Evolutionary conservation across 805 yeast species (phyloP), one percentile per base, ranked within the genome.

Genomic region (Barnettozyma siamensis): DNA sequence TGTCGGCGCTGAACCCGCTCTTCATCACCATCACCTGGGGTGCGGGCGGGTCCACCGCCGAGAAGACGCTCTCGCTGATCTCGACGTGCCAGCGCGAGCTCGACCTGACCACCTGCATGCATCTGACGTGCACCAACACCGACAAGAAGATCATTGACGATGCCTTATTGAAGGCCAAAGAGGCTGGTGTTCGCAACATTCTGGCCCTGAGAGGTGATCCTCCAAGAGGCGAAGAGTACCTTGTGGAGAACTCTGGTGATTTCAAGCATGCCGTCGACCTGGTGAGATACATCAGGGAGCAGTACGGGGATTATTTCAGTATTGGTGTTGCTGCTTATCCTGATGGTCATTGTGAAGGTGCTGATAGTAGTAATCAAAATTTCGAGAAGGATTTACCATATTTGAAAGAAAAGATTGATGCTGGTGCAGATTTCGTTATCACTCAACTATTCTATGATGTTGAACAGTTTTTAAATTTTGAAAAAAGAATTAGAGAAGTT

Each of bases 21-120:
- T 94, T 93, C 59, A 81, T 91, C 41, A 87, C 96, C 3, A 83
- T 93, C 12, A 93, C 99, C 0, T 93, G 98, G 97, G 99, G 98
- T 27, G 98, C 99, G 5, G 98, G 98, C 31, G 99, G 99, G 3
- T 80, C 95, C 5, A 88, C 97, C 9, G 78, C 91, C 35, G 83
- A 77, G 37, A 88, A 88, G 65, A 86, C 96, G 0, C 62, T 93
- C 44, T 91, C 86, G 33, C 69, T 93, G 43, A 96, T 96, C 1
- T 68, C 76, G 19, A 73, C 85, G 3, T 83, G 94, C 51, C 87
- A 84, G 54, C 65, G 73, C 35, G 87, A 81, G 37, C 69, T 89
- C 44, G 82, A 83, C 3, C 65, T 91, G n/a, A 88, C 96, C 4
- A 88, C 96, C 0, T 89, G 96, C 50, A 72, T 94, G 66, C 99